A percentile compares a stretch with the other conserved stretches of the same genome.
phyloP scores from a whole-genome alignment of 805 yeast genomes.

The Ogataea pignaliae region DNA sequence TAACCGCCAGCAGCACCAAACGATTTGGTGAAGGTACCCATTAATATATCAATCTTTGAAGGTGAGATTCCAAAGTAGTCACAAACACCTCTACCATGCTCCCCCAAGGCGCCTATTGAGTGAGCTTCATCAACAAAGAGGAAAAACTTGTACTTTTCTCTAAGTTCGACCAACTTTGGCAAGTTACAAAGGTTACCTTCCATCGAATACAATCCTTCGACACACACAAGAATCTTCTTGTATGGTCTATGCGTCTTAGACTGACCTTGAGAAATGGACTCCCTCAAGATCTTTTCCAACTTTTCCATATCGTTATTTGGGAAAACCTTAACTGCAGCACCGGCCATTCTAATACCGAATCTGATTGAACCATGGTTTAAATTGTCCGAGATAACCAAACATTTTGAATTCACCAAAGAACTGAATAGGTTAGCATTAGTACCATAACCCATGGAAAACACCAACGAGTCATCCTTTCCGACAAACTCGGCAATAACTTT shows the following conservation, averaged over 20 bases:
- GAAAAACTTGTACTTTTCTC: constrained; percentile 82
- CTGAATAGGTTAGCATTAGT: constrained; percentile 88
- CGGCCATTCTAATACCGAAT: constrained; percentile 88
- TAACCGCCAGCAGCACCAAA: constrained; percentile 99
- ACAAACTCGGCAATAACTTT: constrained; percentile 73
- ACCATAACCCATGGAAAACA: constrained; percentile 93
- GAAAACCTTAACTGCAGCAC: constrained; percentile 88
- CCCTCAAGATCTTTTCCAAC: constrained; percentile 72
- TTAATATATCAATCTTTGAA: constrained; percentile 70
- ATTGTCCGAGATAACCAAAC: constrained; percentile 90
- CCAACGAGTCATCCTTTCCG: constrained; percentile 83
- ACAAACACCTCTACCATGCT: constrained; percentile 89
- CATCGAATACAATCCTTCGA: constrained; percentile 91
- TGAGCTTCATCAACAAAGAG: constrained; percentile 97
- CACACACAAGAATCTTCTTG: constrained; percentile 79
- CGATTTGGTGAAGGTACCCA: constrained; percentile 98
- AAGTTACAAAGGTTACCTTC: constrained; percentile 87
- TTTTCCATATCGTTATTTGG: constrained; percentile 86
- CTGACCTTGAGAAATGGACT: constrained; percentile 89
- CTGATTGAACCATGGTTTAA: constrained; percentile 94
- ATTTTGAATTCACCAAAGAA: constrained; percentile 77
- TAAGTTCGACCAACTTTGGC: constrained; percentile 67
- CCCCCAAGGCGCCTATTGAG: constrained; percentile 98
- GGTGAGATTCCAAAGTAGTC: constrained; percentile 86
- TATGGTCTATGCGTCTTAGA: constrained; percentile 95